Evolutionary conservation across 306 rosid species (phyloP).

Genomic region (Rubus idaeus): DNA sequence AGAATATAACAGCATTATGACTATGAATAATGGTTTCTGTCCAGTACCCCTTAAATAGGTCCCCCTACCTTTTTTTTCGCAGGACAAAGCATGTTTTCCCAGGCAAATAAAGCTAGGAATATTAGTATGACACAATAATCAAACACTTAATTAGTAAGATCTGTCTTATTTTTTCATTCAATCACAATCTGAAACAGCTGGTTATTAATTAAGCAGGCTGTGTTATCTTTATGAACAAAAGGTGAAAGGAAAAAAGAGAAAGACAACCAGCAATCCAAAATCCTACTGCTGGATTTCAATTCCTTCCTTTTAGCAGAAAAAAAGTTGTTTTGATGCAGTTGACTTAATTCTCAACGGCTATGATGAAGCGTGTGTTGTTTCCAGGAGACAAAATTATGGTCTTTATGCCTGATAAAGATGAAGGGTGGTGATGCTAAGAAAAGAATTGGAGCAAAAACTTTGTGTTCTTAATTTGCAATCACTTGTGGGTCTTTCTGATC

Average conservation of each 20-base stretch:
- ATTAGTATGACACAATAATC: constrained; percentile 28
- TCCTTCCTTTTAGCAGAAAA: constrained; percentile 13
- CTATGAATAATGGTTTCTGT: constrained; percentile 44
- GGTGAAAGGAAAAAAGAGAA: neutral
- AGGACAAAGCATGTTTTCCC: constrained; percentile 39
- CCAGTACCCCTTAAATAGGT: constrained; percentile 37
- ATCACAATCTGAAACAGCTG: constrained; percentile 22
- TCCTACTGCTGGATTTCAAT: constrained; percentile 30
- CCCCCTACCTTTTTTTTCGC: constrained; percentile 29
- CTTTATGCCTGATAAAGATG: constrained; percentile 32
- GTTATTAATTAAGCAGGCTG: constrained; percentile 16
- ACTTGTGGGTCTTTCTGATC: constrained; percentile 34
- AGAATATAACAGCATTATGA: constrained; percentile 29
- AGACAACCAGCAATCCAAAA: constrained; percentile 26
- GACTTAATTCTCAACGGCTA: constrained; percentile 53
- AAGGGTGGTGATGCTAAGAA: constrained; percentile 21
- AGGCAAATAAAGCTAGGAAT: constrained; percentile 16
- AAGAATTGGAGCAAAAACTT: constrained; percentile 18
- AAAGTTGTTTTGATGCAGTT: constrained; percentile 34
- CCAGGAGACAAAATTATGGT: constrained; percentile 52
- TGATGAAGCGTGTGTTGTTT: constrained; percentile 60
- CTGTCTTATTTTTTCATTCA: constrained; percentile 21
- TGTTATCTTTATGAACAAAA: constrained; percentile 17
- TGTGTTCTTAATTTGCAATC: constrained; percentile 31
- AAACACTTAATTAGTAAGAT: constrained; percentile 29